Evolutionary conservation across 2,329 filamentous ascomycete genomes (phyloP).

Genomic region (Neofusicoccum umdonicola): DNA sequence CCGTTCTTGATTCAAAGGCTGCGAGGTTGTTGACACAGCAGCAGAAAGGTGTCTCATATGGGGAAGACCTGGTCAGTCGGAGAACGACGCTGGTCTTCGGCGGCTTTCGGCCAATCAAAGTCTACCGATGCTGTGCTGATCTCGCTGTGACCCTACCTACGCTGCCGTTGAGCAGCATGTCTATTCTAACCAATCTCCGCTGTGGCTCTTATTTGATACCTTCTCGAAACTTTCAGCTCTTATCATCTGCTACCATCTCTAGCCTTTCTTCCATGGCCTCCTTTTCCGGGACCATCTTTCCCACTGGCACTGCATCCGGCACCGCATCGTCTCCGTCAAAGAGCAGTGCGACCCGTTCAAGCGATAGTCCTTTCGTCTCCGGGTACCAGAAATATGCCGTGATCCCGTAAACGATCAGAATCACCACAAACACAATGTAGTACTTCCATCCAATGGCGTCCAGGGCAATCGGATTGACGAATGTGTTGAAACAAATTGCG

Average conservation of each 20-base stretch:
- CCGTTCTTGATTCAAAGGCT: no score
- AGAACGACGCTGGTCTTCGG: no score
- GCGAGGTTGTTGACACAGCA: no score
- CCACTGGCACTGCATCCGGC: conserved; percentile 30
- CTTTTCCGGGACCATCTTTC: neutral
- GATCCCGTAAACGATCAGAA: conserved; percentile 14
- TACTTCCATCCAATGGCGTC: conserved; percentile 42
- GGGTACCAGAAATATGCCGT: conserved; percentile 28
- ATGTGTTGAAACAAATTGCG: conserved; percentile 45
- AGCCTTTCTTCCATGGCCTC: neutral
- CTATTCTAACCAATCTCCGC: no score
- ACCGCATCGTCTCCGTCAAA: conserved; percentile 24
- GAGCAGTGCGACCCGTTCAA: conserved; percentile 26
- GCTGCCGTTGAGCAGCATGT: no score
- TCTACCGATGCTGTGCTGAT: no score
- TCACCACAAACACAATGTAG: conserved; percentile 36
- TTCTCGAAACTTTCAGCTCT: no score
- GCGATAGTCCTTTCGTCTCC: conserved; percentile 26
- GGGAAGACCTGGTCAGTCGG: no score
- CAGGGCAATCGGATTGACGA: conserved; percentile 45
- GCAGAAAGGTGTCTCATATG: no score
- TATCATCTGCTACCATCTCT: neutral
- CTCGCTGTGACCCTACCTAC: no score
- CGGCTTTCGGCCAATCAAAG: no score
- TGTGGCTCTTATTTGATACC: no score